Conservation (phyloP, 208 protist species). For the Trypanosoma brucei region DNA sequence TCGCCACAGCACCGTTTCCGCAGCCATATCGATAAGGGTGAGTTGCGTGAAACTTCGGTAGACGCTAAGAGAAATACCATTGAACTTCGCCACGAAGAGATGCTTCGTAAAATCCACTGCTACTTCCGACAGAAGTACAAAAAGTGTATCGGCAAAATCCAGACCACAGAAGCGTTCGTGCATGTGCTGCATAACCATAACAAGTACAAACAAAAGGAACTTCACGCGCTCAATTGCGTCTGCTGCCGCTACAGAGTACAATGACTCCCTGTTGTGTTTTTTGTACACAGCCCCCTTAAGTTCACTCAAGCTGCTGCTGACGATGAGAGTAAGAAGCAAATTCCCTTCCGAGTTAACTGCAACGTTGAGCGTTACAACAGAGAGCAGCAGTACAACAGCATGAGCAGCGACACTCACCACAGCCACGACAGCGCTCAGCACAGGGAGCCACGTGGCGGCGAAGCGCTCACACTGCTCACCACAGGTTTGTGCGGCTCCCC, state of each 20-base stretch:
- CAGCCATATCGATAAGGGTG: slow-evolving; percentile 36
- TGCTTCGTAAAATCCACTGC: slow-evolving; percentile 91
- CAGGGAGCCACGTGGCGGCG: slow-evolving; percentile 23
- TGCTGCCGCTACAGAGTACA: slow-evolving; percentile 76
- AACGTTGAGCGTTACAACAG: slow-evolving; percentile 91
- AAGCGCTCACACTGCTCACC: background rate
- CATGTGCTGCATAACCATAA: slow-evolving; percentile 70
- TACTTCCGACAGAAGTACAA: slow-evolving; percentile 58
- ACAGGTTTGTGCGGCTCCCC: background rate
- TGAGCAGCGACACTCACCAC: slow-evolving; percentile 52
- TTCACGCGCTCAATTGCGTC: slow-evolving; percentile 92
- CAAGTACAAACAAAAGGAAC: slow-evolving; percentile 72
- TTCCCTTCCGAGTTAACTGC: slow-evolving; percentile 90
- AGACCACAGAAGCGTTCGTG: slow-evolving; percentile 30
- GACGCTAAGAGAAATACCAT: slow-evolving; percentile 58
- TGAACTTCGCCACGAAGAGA: slow-evolving; percentile 88
- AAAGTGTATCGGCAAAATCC: slow-evolving; percentile 26
- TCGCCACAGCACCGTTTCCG: slow-evolving; percentile 37
- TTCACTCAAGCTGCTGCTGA: slow-evolving; percentile 92
- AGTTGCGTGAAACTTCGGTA: slow-evolving; percentile 53
- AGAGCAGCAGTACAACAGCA: slow-evolving; percentile 71
- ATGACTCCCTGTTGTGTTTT: slow-evolving; percentile 76
- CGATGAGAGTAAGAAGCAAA: slow-evolving; percentile 88
- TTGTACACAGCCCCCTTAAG: slow-evolving; percentile 94
- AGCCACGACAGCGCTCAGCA: slow-evolving; percentile 23